These are phyloP conservation scores for Dimargaris xerosporica DNA, from an alignment of 192 early-diverging fungal species.

Conservation along the genomic window DNA sequence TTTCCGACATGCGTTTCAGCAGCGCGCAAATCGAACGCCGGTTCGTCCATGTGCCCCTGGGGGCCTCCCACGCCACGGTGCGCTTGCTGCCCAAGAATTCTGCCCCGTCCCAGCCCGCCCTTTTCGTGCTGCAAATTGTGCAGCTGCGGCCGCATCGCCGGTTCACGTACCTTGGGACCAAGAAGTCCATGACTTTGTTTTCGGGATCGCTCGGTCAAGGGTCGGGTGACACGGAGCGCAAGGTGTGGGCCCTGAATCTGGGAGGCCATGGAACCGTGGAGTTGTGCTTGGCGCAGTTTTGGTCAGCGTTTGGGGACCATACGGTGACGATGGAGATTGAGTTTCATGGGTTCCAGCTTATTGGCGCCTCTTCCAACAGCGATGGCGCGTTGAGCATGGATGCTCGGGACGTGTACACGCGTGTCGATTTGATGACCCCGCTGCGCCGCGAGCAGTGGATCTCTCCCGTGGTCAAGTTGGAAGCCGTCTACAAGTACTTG, in stretches of 20 bases:
- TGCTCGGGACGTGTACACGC: conserved; percentile 34
- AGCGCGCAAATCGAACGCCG: conserved; percentile 66
- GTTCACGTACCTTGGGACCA: conserved; percentile 39
- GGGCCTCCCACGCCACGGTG: conserved; percentile 62
- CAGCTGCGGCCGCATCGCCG: conserved; percentile 62
- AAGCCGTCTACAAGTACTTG: conserved; percentile 44
- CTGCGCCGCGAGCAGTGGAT: conserved; percentile 60
- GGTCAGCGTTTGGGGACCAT: conserved; percentile 61
- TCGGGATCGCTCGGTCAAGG: conserved; percentile 43
- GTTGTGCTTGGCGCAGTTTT: conserved; percentile 75
- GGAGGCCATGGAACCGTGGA: conserved; percentile 60
- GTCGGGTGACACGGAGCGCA: conserved; percentile 37
- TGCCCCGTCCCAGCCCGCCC: conserved; percentile 33
- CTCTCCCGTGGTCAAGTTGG: conserved; percentile 31
- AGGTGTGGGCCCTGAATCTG: conserved; percentile 39
- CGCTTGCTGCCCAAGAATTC: conserved; percentile 19
- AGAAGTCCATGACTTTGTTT: conserved; percentile 37
- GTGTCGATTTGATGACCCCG: conserved; percentile 51
- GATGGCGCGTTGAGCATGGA: conserved; percentile 22
- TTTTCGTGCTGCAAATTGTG: conserved; percentile 50
- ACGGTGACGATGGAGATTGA: conserved; percentile 47
- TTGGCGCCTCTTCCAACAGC: conserved; percentile 27
- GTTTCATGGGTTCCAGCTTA: conserved; percentile 64
- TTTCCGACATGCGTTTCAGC: conserved; percentile 40
- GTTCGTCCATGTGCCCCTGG: conserved; percentile 67